Conservation (phyloP, 2,329 filamentous ascomycete genomes). For the Davidsoniella australis region DNA sequence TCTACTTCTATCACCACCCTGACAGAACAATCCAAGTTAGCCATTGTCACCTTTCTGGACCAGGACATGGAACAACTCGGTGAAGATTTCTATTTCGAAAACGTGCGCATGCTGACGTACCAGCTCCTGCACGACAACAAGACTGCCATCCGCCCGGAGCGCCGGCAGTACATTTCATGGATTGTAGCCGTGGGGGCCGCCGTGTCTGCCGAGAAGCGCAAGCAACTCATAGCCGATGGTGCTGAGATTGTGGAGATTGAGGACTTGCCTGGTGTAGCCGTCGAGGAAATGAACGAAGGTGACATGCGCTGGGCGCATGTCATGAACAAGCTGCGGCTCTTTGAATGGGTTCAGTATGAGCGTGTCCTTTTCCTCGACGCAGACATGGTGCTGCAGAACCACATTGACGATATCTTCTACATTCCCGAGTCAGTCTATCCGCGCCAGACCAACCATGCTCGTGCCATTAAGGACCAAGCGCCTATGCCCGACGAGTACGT, state of each 20-base stretch:
- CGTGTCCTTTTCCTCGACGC: slow-evolving; percentile 27
- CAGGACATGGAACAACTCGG: slow-evolving; percentile 16
- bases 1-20: background rate
- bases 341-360: slow-evolving; percentile 24
- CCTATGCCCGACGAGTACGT: slow-evolving; percentile 20
- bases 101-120: slow-evolving; percentile 23
- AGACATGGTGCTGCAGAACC: slow-evolving; percentile 22
- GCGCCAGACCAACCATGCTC: slow-evolving; percentile 8
- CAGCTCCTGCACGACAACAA: slow-evolving; percentile 23
- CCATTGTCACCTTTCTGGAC: slow-evolving; percentile 24
- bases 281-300: slow-evolving; percentile 21
- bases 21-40: slow-evolving; percentile 13
- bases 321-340: slow-evolving; percentile 26
- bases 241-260: slow-evolving; percentile 23
- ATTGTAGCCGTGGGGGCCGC: slow-evolving; percentile 22
- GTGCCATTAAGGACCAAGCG: slow-evolving; percentile 18
- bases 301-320: slow-evolving; percentile 25
- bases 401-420: slow-evolving; percentile 23
- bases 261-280: slow-evolving; percentile 12
- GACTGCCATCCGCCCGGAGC: slow-evolving; percentile 17
- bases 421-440: slow-evolving; percentile 16
- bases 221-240: slow-evolving; percentile 22
- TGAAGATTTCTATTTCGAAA: slow-evolving; percentile 24
- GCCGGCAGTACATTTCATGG: slow-evolving; percentile 18
- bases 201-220: slow-evolving; percentile 18